phyloP scores from a whole-genome alignment of 176 grass and related monocot genomes.

The Lolium rigidum region DNA sequence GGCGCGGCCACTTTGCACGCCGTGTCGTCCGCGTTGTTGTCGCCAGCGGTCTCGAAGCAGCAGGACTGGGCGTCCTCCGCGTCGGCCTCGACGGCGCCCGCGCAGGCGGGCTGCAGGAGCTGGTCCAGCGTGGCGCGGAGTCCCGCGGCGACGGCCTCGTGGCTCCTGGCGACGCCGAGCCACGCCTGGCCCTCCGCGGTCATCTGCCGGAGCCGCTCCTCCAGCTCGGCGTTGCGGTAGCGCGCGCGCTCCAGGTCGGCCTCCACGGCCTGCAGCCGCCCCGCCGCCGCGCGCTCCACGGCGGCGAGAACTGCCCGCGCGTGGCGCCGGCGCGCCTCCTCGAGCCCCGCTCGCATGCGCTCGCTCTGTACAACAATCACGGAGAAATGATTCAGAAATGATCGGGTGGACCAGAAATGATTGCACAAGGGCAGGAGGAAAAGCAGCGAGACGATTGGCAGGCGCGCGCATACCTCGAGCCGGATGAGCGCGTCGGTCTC shows the following conservation, averaged over 20 bases:
- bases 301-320: slow-evolving; percentile 30
- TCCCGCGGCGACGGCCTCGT: slow-evolving; percentile 49
- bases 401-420: no score
- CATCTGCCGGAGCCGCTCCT: slow-evolving; percentile 47
- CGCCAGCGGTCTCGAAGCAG: slow-evolving; percentile 48
- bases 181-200: slow-evolving; percentile 62
- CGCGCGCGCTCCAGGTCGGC: slow-evolving; percentile 47
- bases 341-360: slow-evolving; percentile 40
- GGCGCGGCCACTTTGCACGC: background rate
- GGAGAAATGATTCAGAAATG: no score
- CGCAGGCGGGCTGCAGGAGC: slow-evolving; percentile 15
- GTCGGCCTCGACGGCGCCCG: slow-evolving; percentile 3
- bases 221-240: slow-evolving; percentile 55
- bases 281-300: background rate
- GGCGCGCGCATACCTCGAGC: slow-evolving; percentile 43
- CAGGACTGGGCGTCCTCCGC: slow-evolving; percentile 31
- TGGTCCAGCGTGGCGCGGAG: slow-evolving; percentile 59
- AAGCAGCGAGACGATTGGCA: background rate
- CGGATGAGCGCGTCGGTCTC: slow-evolving; percentile 57
- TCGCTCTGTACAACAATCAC: slow-evolving; percentile 36
- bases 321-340: slow-evolving; percentile 45
- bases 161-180: slow-evolving; percentile 51
- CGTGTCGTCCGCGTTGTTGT: background rate
- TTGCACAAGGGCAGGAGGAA: no score
- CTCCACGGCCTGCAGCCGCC: slow-evolving; percentile 36